phyloP scores from a whole-genome alignment of 1,284 basidiomycete genomes.

The Cryptococcus wingfieldii region DNA sequence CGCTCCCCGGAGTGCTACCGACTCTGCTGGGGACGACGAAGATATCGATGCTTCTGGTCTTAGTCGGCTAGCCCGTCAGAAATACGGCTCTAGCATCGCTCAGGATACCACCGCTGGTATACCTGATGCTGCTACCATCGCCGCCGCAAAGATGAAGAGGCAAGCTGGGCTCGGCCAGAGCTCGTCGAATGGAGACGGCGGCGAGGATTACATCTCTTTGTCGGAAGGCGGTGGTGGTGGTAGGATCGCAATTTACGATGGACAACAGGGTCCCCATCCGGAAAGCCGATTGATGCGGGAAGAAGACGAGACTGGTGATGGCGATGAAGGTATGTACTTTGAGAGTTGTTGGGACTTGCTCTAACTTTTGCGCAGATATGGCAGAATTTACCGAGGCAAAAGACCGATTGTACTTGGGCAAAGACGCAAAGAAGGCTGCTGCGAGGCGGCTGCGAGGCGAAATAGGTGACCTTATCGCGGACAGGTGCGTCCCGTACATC shows the following conservation, averaged over 20 bases:
- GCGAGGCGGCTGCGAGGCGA: conserved; percentile 65
- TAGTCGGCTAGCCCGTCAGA: conserved; percentile 35
- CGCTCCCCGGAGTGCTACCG: conserved; percentile 45
- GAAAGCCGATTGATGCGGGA: conserved; percentile 82
- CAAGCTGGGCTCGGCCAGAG: conserved; percentile 57
- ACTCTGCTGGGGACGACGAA: conserved; percentile 52
- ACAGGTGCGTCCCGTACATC: conserved; percentile 59
- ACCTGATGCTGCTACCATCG: conserved; percentile 70
- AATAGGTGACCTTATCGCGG: conserved; percentile 82
- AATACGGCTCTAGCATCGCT: conserved; percentile 42
- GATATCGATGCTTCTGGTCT: conserved; percentile 41
- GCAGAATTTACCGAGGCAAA: conserved; percentile 86
- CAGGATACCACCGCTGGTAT: conserved; percentile 56
- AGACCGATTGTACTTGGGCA: conserved; percentile 79
- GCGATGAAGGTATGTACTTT: conserved; percentile 69
- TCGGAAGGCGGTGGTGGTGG: conserved; percentile 50
- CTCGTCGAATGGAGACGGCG: conserved; percentile 52
- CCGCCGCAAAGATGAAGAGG: conserved; percentile 72
- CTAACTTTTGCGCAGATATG: conserved; percentile 57
- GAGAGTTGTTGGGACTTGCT: neutral
- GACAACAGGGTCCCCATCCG: conserved; percentile 67
- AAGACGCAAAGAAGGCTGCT: conserved; percentile 73
- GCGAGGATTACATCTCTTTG: conserved; percentile 78
- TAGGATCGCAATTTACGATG: conserved; percentile 40
- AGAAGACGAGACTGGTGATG: conserved; percentile 88